A percentile compares a stretch with the other conserved stretches of the same genome.
Evolutionary conservation across 2,329 filamentous ascomycete species (phyloP).

Genomic region (Volutella citrinella): DNA sequence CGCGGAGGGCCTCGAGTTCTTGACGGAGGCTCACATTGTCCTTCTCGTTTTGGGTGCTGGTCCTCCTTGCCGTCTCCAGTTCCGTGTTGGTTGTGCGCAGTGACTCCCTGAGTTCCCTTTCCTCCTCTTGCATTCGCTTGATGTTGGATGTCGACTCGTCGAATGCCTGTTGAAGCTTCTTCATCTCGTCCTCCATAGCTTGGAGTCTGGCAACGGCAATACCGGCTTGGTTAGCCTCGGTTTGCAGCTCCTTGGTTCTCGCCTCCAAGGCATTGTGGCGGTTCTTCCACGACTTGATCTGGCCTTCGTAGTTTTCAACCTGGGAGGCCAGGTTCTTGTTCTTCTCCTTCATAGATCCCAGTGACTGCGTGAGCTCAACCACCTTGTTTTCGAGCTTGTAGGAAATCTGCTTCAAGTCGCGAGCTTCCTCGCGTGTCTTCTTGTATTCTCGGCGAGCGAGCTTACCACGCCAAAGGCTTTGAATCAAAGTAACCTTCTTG

Average conservation of each 20-base stretch:
- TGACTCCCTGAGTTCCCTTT: slow-evolving; percentile 79
- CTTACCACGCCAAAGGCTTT: slow-evolving; percentile 90
- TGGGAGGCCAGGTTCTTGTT: slow-evolving; percentile 88
- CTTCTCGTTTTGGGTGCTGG: slow-evolving; percentile 72
- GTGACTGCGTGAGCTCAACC: slow-evolving; percentile 90
- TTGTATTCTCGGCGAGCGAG: slow-evolving; percentile 82
- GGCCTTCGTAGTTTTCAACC: slow-evolving; percentile 92
- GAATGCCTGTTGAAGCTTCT: slow-evolving; percentile 82
- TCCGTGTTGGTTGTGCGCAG: slow-evolving; percentile 77
- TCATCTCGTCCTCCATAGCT: slow-evolving; percentile 94
- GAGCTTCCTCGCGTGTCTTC: slow-evolving; percentile 86
- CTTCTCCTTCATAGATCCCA: slow-evolving; percentile 89
- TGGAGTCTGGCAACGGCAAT: slow-evolving; percentile 88
- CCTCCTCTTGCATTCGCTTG: slow-evolving; percentile 92
- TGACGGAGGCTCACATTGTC: slow-evolving; percentile 85
- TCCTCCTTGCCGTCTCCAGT: slow-evolving; percentile 73
- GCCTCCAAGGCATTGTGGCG: slow-evolving; percentile 87
- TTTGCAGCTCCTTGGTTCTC: slow-evolving; percentile 88
- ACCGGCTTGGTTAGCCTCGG: slow-evolving; percentile 95
- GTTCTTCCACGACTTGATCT: slow-evolving; percentile 94
- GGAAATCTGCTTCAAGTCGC: slow-evolving; percentile 98
- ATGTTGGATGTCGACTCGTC: slow-evolving; percentile 88
- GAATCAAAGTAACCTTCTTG: slow-evolving; percentile 82
- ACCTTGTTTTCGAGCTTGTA: slow-evolving; percentile 99
- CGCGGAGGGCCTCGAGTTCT: slow-evolving; percentile 85